Base-by-base conservation (phyloP, 106 monocot genomes). In the Amphibolis antarctica region DNA sequence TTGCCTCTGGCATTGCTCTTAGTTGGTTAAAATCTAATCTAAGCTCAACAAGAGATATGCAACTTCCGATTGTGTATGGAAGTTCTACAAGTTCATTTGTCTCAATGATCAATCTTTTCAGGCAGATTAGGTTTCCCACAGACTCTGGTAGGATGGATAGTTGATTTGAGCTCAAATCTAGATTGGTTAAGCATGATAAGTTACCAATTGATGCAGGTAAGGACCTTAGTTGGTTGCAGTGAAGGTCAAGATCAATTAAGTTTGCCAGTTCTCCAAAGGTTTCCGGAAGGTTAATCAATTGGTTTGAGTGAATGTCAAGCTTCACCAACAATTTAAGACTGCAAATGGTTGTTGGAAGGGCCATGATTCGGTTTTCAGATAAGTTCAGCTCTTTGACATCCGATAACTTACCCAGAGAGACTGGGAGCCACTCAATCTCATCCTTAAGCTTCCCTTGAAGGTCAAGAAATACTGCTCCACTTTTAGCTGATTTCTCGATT, bases 31-130 rank as follows among this genome's bases (percentile, higher is more conserved):
- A 94, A 65, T 94, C 89, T 51, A 89, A 64, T 54, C 80, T 81
- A 28, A 94, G 81, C 75, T 94, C 89, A 19, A 65, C 56, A 12
- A 94, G 74, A 30, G 80, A 70, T 15, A 69, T 30, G 26, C 89
- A 89, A 24, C 79, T 82, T 31, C 89, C 94, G 61, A 94, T 89
- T 12, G 94, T 86, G 78, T 82, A 89, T 29, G 94, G 94, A 14
- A 94, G 89, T 43, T 94, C 94, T 72, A 89, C 89, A 2, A 94
- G 94, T 28, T 94, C 86, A 65, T 94, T 94, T 14, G 94, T 94
- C 46, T 94, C 89, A n/a, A 78, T 66, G 53, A 79, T 76, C 57
- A 94, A 55, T 58, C 59, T 84, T 74, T 65, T 82, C 75, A 94
- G 69, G 29, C 55, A 77, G 27, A 63, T 82, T 25, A 92, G 63